A percentile compares a stretch with the other conserved stretches of the same genome.
phyloP scores from a whole-genome alignment of 495 filamentous ascomycete species.

The Penicillium pancosmium region DNA sequence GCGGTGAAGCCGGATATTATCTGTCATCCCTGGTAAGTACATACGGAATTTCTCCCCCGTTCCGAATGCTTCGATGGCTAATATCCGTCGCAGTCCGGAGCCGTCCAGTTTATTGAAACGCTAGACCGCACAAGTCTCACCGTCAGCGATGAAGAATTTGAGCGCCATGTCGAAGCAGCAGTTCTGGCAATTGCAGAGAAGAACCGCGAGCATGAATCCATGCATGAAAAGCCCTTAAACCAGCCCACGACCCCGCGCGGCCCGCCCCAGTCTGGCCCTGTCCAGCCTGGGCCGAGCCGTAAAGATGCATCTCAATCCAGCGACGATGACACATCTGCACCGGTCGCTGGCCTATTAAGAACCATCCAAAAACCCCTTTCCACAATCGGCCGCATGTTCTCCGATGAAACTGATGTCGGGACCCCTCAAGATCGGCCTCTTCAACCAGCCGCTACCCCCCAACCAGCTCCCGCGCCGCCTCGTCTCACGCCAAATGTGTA shows the following conservation, averaged over 20 bases:
- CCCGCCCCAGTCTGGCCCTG: slow-evolving; percentile 31
- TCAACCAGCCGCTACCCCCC: slow-evolving; percentile 59
- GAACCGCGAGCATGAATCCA: slow-evolving; percentile 58
- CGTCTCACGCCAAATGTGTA: slow-evolving; percentile 61
- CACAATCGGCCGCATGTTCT: slow-evolving; percentile 97
- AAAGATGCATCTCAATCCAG: slow-evolving; percentile 42
- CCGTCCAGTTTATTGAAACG: slow-evolving; percentile 94
- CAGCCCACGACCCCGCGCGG: slow-evolving; percentile 11
- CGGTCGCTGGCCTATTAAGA: slow-evolving; percentile 82
- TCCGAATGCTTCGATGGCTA: not conserved
- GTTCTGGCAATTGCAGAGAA: slow-evolving; percentile 96
- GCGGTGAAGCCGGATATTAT: slow-evolving; percentile 97
- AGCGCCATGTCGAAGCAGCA: slow-evolving; percentile 90
- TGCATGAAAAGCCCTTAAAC: slow-evolving; percentile 59
- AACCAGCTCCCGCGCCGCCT: slow-evolving; percentile 54
- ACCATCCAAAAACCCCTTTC: slow-evolving; percentile 91
- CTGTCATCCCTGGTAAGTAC: slow-evolving; percentile 81
- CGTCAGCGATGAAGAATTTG: slow-evolving; percentile 92
- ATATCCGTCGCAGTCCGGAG: slow-evolving; percentile 70
- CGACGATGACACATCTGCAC: slow-evolving; percentile 67
- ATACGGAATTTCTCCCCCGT: not conserved
- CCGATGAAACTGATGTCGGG: slow-evolving; percentile 64
- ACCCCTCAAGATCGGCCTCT: slow-evolving; percentile 39
- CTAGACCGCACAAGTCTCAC: slow-evolving; percentile 93
- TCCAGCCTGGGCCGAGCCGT: slow-evolving; percentile 46